Percentiles rank a stretch among this genome's conserved stretches.
phyloP scores from a whole-genome alignment of 371 early-diverging fungal species.

The Basidiobolus meristosporus region DNA sequence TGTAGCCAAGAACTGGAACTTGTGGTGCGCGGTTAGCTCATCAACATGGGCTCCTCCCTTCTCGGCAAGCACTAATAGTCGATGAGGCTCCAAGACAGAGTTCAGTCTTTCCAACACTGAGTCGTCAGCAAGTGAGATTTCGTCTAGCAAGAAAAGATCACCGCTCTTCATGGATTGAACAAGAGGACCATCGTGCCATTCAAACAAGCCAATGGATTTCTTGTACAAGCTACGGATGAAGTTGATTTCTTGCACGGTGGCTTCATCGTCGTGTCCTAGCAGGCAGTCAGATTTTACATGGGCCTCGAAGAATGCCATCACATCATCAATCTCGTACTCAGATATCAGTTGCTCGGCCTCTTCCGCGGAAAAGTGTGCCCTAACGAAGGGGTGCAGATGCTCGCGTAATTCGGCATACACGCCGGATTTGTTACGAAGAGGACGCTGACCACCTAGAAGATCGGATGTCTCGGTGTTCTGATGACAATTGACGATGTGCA shows the following conservation, averaged over 20 bases:
- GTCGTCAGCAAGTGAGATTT: constrained; percentile 98
- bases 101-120: constrained; percentile 98
- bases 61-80: constrained; percentile 86
- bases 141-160: constrained; percentile 93
- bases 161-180: constrained; percentile 89
- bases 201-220: constrained; percentile 22
- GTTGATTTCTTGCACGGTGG: too few relatives aligned
- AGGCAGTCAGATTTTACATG: constrained; percentile 1
- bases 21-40: constrained; percentile 41
- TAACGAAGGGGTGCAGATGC: constrained; percentile 5
- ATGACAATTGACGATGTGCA: constrained; percentile 93
- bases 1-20: constrained; percentile 95
- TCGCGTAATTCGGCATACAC: constrained; percentile 17
- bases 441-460: constrained; percentile 94
- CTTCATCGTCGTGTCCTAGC: too few relatives aligned
- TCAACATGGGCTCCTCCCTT: constrained; percentile 58
- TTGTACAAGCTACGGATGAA: too few relatives aligned
- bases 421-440: constrained; percentile 49
- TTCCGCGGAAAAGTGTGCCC: too few relatives aligned
- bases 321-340: too few relatives aligned
- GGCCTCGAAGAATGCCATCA: constrained; percentile 10
- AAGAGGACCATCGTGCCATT: constrained; percentile 93
- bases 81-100: constrained; percentile 86
- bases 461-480: constrained; percentile 96
- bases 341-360: too few relatives aligned